A percentile compares a stretch with the other conserved stretches of the same genome.
phyloP scores from a whole-genome alignment of 2,329 filamentous ascomycete species.

The Ophiocordyceps unilateralis region DNA sequence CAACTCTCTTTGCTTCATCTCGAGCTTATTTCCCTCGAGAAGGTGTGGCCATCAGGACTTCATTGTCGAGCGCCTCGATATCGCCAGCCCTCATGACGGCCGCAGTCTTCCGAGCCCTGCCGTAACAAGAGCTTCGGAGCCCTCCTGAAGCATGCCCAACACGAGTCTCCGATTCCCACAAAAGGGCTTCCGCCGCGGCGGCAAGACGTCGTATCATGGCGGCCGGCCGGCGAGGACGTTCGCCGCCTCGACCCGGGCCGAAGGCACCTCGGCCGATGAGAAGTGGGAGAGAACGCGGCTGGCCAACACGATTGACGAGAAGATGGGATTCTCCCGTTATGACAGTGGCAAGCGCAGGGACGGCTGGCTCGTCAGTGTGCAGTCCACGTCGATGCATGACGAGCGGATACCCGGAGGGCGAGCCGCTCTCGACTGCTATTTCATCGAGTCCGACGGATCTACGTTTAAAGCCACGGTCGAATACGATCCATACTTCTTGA shows the following conservation, averaged over 20 bases:
- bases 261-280: slow-evolving; percentile 83
- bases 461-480: slow-evolving; percentile 94
- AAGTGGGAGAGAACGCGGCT: slow-evolving; percentile 73
- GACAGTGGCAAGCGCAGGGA: slow-evolving; percentile 68
- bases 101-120: slow-evolving; percentile 4
- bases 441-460: slow-evolving; percentile 73
- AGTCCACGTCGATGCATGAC: slow-evolving; percentile 76
- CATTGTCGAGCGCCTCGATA: neutral
- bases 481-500: slow-evolving; percentile 91
- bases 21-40: too few relatives aligned
- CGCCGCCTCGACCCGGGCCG: slow-evolving; percentile 58
- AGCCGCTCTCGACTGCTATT: slow-evolving; percentile 91
- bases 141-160: slow-evolving; percentile 33
- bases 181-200: slow-evolving; percentile 51
- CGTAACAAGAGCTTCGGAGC: slow-evolving; percentile 5
- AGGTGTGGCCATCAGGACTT: too few relatives aligned
- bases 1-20: neutral
- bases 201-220: slow-evolving; percentile 55
- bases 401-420: slow-evolving; percentile 68
- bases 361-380: slow-evolving; percentile 93
- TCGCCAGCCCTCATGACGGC: slow-evolving; percentile 5
- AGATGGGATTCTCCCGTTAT: slow-evolving; percentile 83
- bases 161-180: slow-evolving; percentile 41
- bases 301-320: slow-evolving; percentile 81
- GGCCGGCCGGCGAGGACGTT: slow-evolving; percentile 56